A percentile compares a stretch with the other conserved stretches of the same genome.
Evolutionary conservation across 2,329 filamentous ascomycete genomes (phyloP).

Genomic region (Coniochaeta sp.): DNA sequence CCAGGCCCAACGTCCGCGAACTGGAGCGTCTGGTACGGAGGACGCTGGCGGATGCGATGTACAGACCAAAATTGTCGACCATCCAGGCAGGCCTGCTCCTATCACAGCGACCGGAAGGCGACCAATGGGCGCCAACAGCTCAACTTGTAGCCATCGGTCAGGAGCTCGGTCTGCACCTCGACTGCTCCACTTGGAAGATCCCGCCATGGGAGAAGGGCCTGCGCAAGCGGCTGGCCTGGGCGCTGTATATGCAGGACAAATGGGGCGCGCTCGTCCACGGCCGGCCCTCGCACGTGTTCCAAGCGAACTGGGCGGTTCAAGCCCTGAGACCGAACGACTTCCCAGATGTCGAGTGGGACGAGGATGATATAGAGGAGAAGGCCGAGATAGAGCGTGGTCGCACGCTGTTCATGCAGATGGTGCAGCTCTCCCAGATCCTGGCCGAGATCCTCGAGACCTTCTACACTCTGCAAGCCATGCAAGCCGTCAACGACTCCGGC

Average conservation of each 20-base stretch:
- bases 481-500: constrained; percentile 58
- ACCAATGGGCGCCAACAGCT: constrained; percentile 78
- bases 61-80: constrained; percentile 73
- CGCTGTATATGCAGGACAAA: constrained; percentile 82
- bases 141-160: constrained; percentile 83
- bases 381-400: constrained; percentile 61
- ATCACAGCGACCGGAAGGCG: constrained; percentile 67
- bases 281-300: constrained; percentile 68
- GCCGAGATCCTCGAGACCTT: constrained; percentile 77
- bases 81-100: constrained; percentile 71
- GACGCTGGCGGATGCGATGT: constrained; percentile 69
- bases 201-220: constrained; percentile 81
- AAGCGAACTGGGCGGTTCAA: constrained; percentile 69
- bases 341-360: constrained; percentile 62
- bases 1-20: constrained; percentile 64
- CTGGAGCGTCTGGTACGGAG: constrained; percentile 61
- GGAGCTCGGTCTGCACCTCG: constrained; percentile 81
- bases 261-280: constrained; percentile 84
- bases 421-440: constrained; percentile 67
- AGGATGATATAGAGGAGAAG: constrained; percentile 53
- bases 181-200: constrained; percentile 82
- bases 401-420: constrained; percentile 67
- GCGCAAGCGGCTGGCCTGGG: constrained; percentile 82
- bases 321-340: constrained; percentile 61
- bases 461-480: constrained; percentile 71